Evolutionary conservation across 768 basidiomycete genomes (phyloP).

Genomic region (Hericium alpestre): DNA sequence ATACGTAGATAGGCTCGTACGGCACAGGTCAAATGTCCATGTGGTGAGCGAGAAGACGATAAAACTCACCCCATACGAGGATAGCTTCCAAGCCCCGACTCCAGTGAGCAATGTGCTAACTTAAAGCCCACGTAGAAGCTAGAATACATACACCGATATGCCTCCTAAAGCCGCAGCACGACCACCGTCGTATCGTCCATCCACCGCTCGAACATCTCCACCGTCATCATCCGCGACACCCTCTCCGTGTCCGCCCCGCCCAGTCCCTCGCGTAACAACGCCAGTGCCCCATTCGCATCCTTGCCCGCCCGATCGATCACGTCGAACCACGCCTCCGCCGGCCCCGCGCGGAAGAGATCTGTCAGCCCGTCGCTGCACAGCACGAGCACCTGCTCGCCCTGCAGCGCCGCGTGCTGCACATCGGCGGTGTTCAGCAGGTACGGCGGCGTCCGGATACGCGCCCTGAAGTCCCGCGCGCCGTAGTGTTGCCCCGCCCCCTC

Average conservation of each 20-base stretch:
- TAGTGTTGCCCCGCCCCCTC: slow-evolving; percentile 12
- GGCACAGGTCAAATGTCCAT: too few species aligned
- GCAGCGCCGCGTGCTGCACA: slow-evolving; percentile 29
- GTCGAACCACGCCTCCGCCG: slow-evolving; percentile 16
- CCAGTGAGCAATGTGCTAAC: too few species aligned
- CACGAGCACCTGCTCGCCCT: slow-evolving; percentile 25
- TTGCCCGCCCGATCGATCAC: slow-evolving; percentile 3
- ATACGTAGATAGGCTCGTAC: too few species aligned
- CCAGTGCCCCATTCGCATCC: slow-evolving; percentile 24
- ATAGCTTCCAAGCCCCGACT: too few species aligned
- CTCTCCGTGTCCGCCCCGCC: slow-evolving; percentile 32
- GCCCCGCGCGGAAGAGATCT: slow-evolving; percentile 31
- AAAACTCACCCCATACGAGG: too few species aligned
- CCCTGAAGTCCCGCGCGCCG: slow-evolving; percentile 29
- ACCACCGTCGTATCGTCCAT: slow-evolving; percentile 52
- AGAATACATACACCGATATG: too few species aligned
- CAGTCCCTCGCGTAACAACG: slow-evolving; percentile 33
- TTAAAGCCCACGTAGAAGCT: too few species aligned
- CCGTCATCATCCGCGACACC: slow-evolving; percentile 36
- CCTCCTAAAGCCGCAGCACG: slow-evolving; percentile 16
- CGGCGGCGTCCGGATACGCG: slow-evolving; percentile 41
- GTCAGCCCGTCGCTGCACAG: slow-evolving; percentile 44
- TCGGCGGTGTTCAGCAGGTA: slow-evolving; percentile 39
- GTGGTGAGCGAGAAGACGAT: too few species aligned
- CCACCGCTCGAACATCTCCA: slow-evolving; percentile 37